Evolutionary conservation across 2,329 filamentous ascomycete species (phyloP).

Genomic region (Fusarium neocosmosporiellum): DNA sequence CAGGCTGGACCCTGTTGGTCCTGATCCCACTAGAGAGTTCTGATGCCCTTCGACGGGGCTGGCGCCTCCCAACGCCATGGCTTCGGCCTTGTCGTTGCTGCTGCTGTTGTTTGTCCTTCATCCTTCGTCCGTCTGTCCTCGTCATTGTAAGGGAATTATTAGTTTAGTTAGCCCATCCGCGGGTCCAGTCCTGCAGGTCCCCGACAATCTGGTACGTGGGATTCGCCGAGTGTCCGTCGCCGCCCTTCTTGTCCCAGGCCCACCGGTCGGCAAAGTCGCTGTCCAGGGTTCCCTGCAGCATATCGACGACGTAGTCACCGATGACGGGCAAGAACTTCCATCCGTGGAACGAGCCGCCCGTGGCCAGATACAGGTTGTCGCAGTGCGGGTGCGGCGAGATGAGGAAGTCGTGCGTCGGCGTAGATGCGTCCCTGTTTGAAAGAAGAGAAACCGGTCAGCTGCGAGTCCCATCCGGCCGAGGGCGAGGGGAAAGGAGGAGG

Average conservation of each 20-base stretch:
- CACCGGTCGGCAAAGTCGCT: slow-evolving; percentile 53
- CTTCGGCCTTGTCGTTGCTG: slow-evolving; percentile 2
- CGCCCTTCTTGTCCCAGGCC: slow-evolving; percentile 59
- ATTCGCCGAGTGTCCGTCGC: slow-evolving; percentile 54
- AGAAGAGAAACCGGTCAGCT: slow-evolving; percentile 31
- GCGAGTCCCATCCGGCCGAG: not conserved
- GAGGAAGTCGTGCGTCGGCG: slow-evolving; percentile 71
- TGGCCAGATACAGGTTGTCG: slow-evolving; percentile 67
- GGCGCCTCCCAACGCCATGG: slow-evolving; percentile 15
- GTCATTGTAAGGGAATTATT: not conserved
- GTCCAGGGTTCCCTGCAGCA: slow-evolving; percentile 56
- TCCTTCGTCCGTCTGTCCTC: not conserved
- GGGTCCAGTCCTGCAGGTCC: slow-evolving; percentile 53
- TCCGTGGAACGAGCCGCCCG: slow-evolving; percentile 72
- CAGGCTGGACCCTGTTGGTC: not conserved
- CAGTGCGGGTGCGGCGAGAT: slow-evolving; percentile 64
- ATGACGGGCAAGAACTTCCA: slow-evolving; percentile 74
- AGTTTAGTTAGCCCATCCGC: slow-evolving; percentile 43
- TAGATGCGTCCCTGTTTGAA: slow-evolving; percentile 66
- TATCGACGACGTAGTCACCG: slow-evolving; percentile 67
- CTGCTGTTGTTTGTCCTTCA: not conserved
- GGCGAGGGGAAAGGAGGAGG: not conserved
- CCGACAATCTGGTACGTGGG: slow-evolving; percentile 56
- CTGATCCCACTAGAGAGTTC: slow-evolving; percentile 7
- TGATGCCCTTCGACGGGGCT: not conserved